Base-by-base conservation (phyloP, 2,329 filamentous ascomycete genomes). In the Sclerotinia borealis region DNA sequence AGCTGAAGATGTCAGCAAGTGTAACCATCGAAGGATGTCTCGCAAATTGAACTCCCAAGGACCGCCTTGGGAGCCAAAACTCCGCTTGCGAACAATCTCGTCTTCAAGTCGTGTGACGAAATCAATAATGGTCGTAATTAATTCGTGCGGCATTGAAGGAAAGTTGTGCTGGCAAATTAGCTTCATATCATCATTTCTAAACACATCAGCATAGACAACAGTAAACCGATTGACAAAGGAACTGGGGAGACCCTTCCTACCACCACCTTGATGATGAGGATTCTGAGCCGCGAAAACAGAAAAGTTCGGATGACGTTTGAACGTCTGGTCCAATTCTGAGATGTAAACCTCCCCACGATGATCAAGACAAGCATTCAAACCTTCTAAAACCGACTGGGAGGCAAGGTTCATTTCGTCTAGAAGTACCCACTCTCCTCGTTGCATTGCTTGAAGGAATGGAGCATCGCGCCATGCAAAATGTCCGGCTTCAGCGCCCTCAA, bases 181-280 rank as follows among this genome's bases (percentile, higher is more conserved):
- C 65, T 88, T 83, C 64, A 99, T 77, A 78, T 99, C 95, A 37
- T 91, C 83, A 31, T 89, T 81, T 19, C 84, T 89, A 74, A 99
- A 95, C 5, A 92, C 85, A 72, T 99, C 95, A 64, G 95, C 92
- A 76, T 98, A 98, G 0, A 99, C 96, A 22, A 99, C 93, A 43
- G 96, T 95, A 75, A 99, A 99, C 51, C 96, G 90, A 75, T 99
- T 98, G 66, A 99, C 95, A 72, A 99, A 99, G 1, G 95, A 98
- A 63, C 90, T 90, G 1, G 95, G 95, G 41, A 99, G 79, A 45
- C 95, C 95, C 76, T 99, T 99, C 70, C 95, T 86, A 11, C 95
- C 95, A 67, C 95, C 93, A 63, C 95, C 95, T 77, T 99, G 95
- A 71, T 97, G 92, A 76, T 99, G 95, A 10, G 95, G 95, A 73